A percentile compares a stretch with the other conserved stretches of the same genome.
Evolutionary conservation across 257 asterid genomes (phyloP).

Genomic region (Dorcoceras hygrometricum): DNA sequence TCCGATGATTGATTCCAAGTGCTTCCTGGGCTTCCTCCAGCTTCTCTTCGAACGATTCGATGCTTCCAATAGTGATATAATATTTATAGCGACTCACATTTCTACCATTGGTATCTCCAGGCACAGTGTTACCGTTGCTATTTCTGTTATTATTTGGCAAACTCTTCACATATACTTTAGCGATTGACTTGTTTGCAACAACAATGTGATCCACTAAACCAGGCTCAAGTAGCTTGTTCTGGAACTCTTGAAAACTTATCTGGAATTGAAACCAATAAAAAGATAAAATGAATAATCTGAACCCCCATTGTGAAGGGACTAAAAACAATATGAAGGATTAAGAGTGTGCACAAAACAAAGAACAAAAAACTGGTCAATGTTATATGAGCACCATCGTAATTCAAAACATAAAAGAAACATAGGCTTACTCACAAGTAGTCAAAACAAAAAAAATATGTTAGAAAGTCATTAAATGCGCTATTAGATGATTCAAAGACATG

Average conservation of each 20-base stretch:
- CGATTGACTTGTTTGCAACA: slow-evolving; percentile 54
- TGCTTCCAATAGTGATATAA: slow-evolving; percentile 62
- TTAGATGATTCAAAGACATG: not conserved
- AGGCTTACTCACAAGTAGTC: not conserved
- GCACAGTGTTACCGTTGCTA: slow-evolving; percentile 29
- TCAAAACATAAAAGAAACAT: not conserved
- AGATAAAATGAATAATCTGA: slow-evolving; percentile 11
- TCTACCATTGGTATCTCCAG: slow-evolving; percentile 28
- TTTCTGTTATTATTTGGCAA: slow-evolving; percentile 35
- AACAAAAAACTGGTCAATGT: not conserved
- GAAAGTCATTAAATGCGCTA: not conserved
- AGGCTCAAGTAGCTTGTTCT: slow-evolving; percentile 72
- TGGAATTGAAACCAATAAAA: slow-evolving; percentile 30
- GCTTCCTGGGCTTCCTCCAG: slow-evolving; percentile 79
- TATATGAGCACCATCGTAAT: not conserved
- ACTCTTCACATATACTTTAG: slow-evolving; percentile 58
- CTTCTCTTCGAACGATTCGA: slow-evolving; percentile 75
- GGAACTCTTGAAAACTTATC: slow-evolving; percentile 92
- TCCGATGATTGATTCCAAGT: slow-evolving; percentile 66
- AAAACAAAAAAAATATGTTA: not conserved
- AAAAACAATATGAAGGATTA: not conserved
- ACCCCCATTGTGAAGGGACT: slow-evolving; percentile 4
- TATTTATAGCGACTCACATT: slow-evolving; percentile 35
- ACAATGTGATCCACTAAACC: slow-evolving; percentile 78
- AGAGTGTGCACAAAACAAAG: not conserved